Base-by-base conservation (phyloP, 75 land plant genomes). In the Larix kaempferi region DNA sequence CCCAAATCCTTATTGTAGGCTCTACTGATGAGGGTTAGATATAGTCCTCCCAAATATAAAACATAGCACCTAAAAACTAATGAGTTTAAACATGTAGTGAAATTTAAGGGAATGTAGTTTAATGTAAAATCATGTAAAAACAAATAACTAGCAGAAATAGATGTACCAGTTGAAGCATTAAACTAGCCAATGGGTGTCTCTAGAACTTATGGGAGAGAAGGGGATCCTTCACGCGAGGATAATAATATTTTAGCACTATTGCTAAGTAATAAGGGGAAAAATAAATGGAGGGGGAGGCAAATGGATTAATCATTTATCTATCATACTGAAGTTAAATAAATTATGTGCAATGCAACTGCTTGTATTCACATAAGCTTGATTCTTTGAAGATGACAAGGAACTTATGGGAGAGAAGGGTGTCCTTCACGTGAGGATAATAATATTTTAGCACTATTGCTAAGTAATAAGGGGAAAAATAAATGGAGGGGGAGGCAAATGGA, bases 141-240 rank as follows among this genome's bases (percentile, higher is more conserved):
- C 78, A 97, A 97, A 80, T 88, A 90, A 73, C 83, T 91, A n/a
- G 99, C 99, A 0, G 99, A 94, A 82, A 91, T 82, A 80, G 96
- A 92, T 78, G 99, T 93, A 57, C 95, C 98, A 23, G 80, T 90
- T 56, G 87, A 87, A 80, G 98, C 95, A 52, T 78, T 92, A 63
- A 86, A 75, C 58, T 91, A 88, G 89, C 59, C 91, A 63, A 86
- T 85, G 0, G 83, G 81, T 39, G 77, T 83, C 22, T 84, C 89
- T 61, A 80, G 81, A 22, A 84, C 55, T 29, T 60, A 56, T 12
- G 39, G 37, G 29, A 77, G 76, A 19, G 83, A 83, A 37, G 81
- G 78, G 60, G 67, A 76, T 27, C 78, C 84, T 35, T 81, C 81
- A 73, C 82, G 65, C 19, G 73, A 69, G 54, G 87, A 88, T 74